Evolutionary conservation across 2,329 filamentous ascomycete species (phyloP).

Genomic region (Venturia aucupariae): DNA sequence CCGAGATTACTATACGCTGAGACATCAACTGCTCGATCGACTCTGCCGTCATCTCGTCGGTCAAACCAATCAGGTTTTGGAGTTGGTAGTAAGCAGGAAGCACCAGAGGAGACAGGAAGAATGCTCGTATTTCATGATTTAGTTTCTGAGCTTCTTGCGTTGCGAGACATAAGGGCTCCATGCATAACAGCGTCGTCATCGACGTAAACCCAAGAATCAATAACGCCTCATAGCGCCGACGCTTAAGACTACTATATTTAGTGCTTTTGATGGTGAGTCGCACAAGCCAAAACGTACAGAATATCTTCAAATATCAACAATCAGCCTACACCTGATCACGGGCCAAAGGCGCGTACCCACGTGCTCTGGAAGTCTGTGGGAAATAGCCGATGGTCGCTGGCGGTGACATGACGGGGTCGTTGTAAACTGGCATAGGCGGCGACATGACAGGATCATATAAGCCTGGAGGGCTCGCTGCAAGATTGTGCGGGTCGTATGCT

Average conservation of each 20-base stretch:
- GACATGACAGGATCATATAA: conserved; percentile 4
- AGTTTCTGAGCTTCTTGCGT: background rate
- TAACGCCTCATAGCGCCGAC: background rate
- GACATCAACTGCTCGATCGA: no score
- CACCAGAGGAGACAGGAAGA: background rate
- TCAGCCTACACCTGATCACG: background rate
- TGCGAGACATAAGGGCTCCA: background rate
- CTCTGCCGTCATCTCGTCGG: background rate
- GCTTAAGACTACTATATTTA: background rate
- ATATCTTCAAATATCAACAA: background rate
- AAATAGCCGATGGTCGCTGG: background rate
- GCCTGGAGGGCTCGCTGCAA: background rate
- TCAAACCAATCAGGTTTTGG: background rate
- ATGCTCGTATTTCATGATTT: background rate
- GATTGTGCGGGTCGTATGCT: background rate
- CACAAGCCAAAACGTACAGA: background rate
- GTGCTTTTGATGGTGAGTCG: background rate
- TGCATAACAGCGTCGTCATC: background rate
- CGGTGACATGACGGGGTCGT: background rate
- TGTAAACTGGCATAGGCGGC: background rate
- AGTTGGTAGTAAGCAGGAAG: background rate
- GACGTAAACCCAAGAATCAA: background rate
- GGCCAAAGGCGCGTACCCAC: background rate
- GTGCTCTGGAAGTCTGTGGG: background rate
- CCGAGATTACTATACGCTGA: no score